phyloP scores from a whole-genome alignment of 495 filamentous ascomycete genomes.

The Massariosphaeria phaeospora region DNA sequence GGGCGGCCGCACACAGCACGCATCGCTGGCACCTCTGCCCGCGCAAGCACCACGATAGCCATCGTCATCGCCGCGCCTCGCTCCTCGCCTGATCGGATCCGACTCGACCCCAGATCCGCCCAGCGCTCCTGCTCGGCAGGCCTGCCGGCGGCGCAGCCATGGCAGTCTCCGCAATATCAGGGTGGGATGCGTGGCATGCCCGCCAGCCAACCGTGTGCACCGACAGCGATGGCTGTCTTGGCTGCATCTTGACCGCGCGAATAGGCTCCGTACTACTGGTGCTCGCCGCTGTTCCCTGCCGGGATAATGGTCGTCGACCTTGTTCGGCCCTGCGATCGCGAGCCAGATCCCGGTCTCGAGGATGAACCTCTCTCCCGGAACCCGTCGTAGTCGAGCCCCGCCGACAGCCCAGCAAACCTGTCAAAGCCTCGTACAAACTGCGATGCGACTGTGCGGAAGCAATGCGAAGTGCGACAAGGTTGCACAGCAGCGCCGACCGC shows the following conservation, averaged over 20 bases:
- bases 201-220: neutral
- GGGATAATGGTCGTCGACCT: neutral
- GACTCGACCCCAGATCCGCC: neutral
- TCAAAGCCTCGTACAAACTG: slow-evolving; percentile 9
- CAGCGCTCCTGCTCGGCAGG: neutral
- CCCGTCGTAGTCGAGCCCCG: slow-evolving; percentile 2
- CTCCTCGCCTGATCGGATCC: neutral
- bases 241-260: slow-evolving; percentile 6
- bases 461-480: slow-evolving; percentile 1
- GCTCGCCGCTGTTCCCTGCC: neutral
- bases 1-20: too few species aligned
- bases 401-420: slow-evolving; percentile 3
- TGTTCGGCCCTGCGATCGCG: slow-evolving; percentile 5
- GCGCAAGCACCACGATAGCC: too few species aligned
- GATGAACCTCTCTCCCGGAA: slow-evolving; percentile 8
- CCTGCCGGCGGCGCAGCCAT: neutral
- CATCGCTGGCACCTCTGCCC: too few species aligned
- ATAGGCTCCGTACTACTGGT: neutral
- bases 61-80: neutral
- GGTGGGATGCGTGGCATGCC: neutral
- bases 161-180: neutral
- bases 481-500: slow-evolving; percentile 11
- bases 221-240: too few species aligned
- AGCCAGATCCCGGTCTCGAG: neutral
- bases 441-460: slow-evolving; percentile 16